Conservation (phyloP, 176 grass and related monocot species). For the Rhynchospora pubera region DNA sequence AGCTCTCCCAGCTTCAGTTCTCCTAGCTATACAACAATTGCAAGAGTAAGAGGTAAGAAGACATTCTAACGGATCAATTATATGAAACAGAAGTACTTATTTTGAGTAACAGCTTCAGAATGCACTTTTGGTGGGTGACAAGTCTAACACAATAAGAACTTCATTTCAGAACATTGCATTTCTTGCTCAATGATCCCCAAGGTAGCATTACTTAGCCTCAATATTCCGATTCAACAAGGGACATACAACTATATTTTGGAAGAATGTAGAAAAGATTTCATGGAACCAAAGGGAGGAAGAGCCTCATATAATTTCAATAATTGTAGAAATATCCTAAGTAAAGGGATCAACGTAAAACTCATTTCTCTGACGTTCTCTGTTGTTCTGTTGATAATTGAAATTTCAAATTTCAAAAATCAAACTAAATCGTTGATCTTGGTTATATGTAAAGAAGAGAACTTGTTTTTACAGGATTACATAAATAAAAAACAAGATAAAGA, state of each 20-base stretch:
- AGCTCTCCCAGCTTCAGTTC: conserved; percentile 91
- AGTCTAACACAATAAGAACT: not conserved
- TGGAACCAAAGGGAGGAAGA: not conserved
- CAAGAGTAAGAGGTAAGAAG: not conserved
- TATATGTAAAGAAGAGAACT: too few relatives aligned
- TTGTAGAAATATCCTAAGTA: too few relatives aligned
- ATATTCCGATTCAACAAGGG: not conserved
- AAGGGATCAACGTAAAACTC: too few relatives aligned
- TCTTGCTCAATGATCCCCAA: not conserved
- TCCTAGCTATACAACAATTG: conserved; percentile 61
- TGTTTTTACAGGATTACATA: too few relatives aligned
- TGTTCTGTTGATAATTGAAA: too few relatives aligned
- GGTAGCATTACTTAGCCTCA: not conserved
- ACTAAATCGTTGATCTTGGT: too few relatives aligned
- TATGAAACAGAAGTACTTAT: not conserved
- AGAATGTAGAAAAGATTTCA: not conserved
- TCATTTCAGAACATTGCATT: not conserved
- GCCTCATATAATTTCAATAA: not conserved
- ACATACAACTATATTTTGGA: not conserved
- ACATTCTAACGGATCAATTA: not conserved
- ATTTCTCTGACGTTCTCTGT: too few relatives aligned
- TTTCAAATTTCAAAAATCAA: too few relatives aligned
- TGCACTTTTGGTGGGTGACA: not conserved
- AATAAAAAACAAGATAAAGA: too few relatives aligned
- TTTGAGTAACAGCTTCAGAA: not conserved